These are phyloP conservation scores for Favolaschia claudopus DNA, from an alignment of 768 basidiomycete species.

Conservation along the genomic window DNA sequence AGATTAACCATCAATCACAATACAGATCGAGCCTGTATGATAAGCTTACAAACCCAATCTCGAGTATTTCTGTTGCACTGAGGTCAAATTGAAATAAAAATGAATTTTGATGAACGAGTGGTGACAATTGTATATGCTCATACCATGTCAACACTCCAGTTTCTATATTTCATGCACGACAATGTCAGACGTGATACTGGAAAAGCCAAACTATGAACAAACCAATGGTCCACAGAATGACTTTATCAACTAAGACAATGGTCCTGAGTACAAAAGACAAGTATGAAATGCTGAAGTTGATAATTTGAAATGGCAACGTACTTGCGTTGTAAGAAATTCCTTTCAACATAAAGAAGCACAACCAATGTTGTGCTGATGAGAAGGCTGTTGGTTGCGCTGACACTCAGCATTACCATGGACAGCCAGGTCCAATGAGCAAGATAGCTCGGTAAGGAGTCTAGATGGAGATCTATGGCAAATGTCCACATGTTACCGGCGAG, in stretches of 20 bases:
- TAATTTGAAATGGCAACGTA: no score
- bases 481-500: background rate
- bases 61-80: background rate
- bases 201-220: background rate
- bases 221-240: conserved; percentile 9
- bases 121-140: no score
- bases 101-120: background rate
- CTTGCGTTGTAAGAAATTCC: background rate
- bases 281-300: no score
- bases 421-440: background rate
- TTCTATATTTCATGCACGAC: background rate
- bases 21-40: background rate
- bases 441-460: background rate
- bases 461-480: background rate
- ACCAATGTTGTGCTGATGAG: background rate
- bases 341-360: background rate
- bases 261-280: no score
- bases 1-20: background rate
- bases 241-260: background rate
- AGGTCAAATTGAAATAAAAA: background rate
- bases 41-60: background rate
- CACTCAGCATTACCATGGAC: background rate
- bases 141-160: conserved; percentile 1
- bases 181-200: background rate
- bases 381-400: background rate